Conservation (phyloP, 306 rosid genomes). For the Fragaria vesca region DNA sequence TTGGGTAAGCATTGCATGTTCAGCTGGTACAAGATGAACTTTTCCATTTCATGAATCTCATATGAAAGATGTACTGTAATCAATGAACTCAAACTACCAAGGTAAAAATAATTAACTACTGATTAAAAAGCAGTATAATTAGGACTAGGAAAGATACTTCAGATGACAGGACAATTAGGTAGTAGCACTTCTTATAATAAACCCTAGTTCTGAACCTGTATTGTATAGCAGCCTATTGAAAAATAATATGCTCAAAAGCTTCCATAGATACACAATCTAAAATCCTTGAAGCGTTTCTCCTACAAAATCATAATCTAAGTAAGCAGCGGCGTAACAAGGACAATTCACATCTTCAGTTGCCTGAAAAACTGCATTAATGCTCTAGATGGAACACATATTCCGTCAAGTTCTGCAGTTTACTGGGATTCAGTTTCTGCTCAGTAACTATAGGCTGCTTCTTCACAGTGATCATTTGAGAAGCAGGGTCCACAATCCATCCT, state of each 20-base stretch:
- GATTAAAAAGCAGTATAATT: not conserved
- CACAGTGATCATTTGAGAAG: conserved; percentile 76
- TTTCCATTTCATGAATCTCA: not conserved
- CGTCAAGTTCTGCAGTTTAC: conserved; percentile 84
- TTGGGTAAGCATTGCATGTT: not conserved
- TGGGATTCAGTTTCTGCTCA: conserved; percentile 78
- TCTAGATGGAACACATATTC: conserved; percentile 90
- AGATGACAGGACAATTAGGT: too few relatives aligned
- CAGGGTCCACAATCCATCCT: conserved; percentile 78
- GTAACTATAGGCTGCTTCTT: conserved; percentile 62
- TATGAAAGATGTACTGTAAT: not conserved
- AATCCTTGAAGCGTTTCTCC: not conserved
- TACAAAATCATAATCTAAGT: not conserved
- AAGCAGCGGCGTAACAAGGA: not conserved
- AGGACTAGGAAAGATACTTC: not conserved
- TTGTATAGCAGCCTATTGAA: not conserved
- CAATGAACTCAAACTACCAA: not conserved
- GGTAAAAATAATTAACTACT: not conserved
- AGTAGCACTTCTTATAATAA: not conserved
- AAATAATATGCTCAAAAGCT: not conserved
- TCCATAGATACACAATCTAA: not conserved
- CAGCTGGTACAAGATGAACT: not conserved
- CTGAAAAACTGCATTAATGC: conserved; percentile 48
- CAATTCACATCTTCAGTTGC: conserved; percentile 15
- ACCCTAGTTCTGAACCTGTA: not conserved